A percentile compares a stretch with the other conserved stretches of the same genome.
These are phyloP conservation scores for Pseudogymnoascus sp. DNA, from an alignment of 2,329 filamentous ascomycete genomes.

Conservation along the genomic window DNA sequence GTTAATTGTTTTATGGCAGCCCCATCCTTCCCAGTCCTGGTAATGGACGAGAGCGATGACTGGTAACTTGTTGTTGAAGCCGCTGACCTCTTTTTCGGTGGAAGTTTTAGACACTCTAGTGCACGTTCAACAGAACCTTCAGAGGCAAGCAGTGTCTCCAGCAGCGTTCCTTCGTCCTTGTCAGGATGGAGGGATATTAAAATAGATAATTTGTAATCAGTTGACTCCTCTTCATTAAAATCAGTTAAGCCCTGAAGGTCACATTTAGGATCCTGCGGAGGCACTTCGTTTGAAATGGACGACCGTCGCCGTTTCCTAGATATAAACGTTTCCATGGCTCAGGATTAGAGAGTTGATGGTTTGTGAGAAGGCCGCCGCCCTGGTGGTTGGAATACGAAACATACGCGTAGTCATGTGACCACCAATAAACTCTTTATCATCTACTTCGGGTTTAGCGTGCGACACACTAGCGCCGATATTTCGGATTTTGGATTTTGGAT, in stretches of 20 bases:
- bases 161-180: conserved; percentile 54
- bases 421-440: not conserved
- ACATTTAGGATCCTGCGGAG: not conserved
- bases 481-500: not conserved
- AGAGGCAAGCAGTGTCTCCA: conserved; percentile 71
- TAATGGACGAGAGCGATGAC: not conserved
- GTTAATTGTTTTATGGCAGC: conserved; percentile 24
- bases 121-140: conserved; percentile 67
- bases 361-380: not conserved
- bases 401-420: not conserved
- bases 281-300: not conserved
- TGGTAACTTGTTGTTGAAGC: not conserved
- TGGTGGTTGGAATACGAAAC: not conserved
- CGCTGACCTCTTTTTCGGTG: not conserved
- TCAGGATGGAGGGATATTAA: conserved; percentile 67
- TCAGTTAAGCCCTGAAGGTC: not conserved
- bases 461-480: not conserved
- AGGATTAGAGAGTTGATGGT: not conserved
- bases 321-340: not conserved
- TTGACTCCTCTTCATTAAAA: conserved; percentile 60
- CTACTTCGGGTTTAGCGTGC: not conserved
- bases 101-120: conserved; percentile 42
- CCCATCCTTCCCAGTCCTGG: not conserved
- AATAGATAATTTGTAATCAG: conserved; percentile 81
- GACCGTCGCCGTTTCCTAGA: not conserved